Evolutionary conservation across 768 basidiomycete genomes (phyloP), one percentile per base, ranked within the genome.

Genomic region (Calocybe gangraenosa): DNA sequence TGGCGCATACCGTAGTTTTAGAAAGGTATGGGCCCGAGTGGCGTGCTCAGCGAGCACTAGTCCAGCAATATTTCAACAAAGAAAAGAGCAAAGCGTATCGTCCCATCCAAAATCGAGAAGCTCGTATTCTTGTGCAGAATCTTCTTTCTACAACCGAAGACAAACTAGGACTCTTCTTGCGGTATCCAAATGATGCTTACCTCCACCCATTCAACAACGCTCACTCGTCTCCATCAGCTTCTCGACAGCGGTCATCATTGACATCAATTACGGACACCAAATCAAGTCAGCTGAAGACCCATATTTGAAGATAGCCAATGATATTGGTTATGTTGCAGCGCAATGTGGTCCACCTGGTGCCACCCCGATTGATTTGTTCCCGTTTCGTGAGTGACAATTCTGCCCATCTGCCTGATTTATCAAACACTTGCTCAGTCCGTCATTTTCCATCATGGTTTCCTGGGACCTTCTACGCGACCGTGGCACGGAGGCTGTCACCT

Each of bases 281-380:
- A 52, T 66, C 37, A 46, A 51, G 7, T 58, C 57, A 10, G 44
- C 50, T 30, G 63, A 68, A 8, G 72, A 76, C 42, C 60, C 62
- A 3, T 62, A 67, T 38, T 55, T 77, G 17, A 40, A 51, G 8
- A 49, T 65, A 9, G 68, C 65, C 9, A 62, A 70, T 32, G 50
- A 57, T 19, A 59, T 63, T 15, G 50, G 59, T 15, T 37, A 56
- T 14, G 46, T 61, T 48, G 40, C 60, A 40, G 15, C 48, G 41
- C 11, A 51, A 49, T 20, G 60, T 49, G 49, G 51, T 34, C 34
- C 63, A 52, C 44, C 67, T 44, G 42, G 42, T 14, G 42, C 22
- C 10, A 44, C 42, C 10, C 21, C 33, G 9, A 21, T 44, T 34
- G 42, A 44, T 36, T 20, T 44, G 17, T 44, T 56, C n/a, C 58